Percentiles rank a stretch among this genome's conserved stretches.
These are phyloP conservation scores for Ogataea minuta DNA, from an alignment of 805 yeast genomes.

Conservation along the genomic window DNA sequence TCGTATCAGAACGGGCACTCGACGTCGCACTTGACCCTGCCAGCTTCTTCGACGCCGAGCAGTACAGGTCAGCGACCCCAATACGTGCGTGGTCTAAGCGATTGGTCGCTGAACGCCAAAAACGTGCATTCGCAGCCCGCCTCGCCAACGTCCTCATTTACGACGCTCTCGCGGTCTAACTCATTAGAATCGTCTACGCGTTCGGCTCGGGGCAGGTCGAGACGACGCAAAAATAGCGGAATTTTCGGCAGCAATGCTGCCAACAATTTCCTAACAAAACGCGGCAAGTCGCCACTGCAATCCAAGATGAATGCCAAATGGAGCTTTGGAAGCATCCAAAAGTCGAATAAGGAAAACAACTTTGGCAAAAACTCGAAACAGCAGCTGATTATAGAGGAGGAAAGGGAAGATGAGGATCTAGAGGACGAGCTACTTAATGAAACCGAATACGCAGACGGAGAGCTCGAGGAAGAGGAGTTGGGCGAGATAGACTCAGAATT, in stretches of 20 bases:
- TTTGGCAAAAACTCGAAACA: slow-evolving; percentile 17
- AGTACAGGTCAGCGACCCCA: slow-evolving; percentile 20
- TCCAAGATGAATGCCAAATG: slow-evolving; percentile 31
- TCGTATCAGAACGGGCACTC: slow-evolving; percentile 2
- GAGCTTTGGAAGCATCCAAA: slow-evolving; percentile 19
- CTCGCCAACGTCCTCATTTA: slow-evolving; percentile 35
- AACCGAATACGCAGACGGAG: slow-evolving; percentile 16
- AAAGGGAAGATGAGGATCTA: slow-evolving; percentile 17
- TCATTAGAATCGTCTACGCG: slow-evolving; percentile 36
- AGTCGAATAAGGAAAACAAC: slow-evolving; percentile 11
- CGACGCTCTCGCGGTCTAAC: slow-evolving; percentile 34
- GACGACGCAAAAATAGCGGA: slow-evolving; percentile 17
- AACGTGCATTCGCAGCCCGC: slow-evolving; percentile 27
- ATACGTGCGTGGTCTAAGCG: slow-evolving; percentile 34
- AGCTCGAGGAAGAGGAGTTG: slow-evolving; percentile 17
- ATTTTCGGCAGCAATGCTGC: slow-evolving; percentile 12
- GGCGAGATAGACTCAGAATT: slow-evolving; percentile 10
- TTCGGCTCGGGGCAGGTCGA: slow-evolving; percentile 28
- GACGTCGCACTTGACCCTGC: not conserved
- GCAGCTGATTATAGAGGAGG: slow-evolving; percentile 29
- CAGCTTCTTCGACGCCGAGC: slow-evolving; percentile 6
- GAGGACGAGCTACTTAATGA: slow-evolving; percentile 13
- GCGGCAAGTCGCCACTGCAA: slow-evolving; percentile 36
- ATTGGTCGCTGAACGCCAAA: slow-evolving; percentile 29
- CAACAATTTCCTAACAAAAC: slow-evolving; percentile 17